phyloP scores from a whole-genome alignment of 805 yeast genomes.

The Kodamaea sagamina region DNA sequence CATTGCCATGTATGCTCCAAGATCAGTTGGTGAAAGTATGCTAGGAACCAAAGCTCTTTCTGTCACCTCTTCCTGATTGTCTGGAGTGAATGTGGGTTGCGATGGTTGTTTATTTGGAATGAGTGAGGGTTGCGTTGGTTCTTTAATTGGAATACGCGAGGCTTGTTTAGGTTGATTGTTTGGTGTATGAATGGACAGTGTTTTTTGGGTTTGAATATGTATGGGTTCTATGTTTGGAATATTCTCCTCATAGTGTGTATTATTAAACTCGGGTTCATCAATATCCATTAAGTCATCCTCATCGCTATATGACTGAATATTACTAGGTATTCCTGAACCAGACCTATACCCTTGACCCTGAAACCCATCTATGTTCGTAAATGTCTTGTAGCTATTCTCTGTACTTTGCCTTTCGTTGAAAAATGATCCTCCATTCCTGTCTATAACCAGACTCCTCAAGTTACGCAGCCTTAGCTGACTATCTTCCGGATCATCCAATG shows the following conservation, averaged over 20 bases:
- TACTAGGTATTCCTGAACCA: neutral
- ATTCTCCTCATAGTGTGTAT: neutral
- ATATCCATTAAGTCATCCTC: constrained; percentile 22
- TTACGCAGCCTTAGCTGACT: constrained; percentile 1
- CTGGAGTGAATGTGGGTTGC: neutral
- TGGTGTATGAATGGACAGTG: too few species aligned
- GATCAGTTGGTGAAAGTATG: constrained; percentile 39
- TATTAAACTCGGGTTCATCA: constrained; percentile 14
- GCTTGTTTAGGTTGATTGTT: too few species aligned
- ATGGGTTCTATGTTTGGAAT: too few species aligned
- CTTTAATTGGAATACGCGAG: too few species aligned
- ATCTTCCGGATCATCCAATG: constrained; percentile 22
- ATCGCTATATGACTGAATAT: constrained; percentile 1
- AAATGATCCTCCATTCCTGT: constrained; percentile 3
- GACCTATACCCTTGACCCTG: too few species aligned
- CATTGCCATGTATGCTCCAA: constrained; percentile 44
- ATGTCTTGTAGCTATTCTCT: too few species aligned
- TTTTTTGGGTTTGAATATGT: too few species aligned
- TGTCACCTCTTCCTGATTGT: neutral
- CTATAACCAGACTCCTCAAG: neutral
- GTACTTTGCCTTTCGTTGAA: too few species aligned
- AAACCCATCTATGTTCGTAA: too few species aligned
- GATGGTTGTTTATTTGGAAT: neutral
- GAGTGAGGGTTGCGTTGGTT: too few species aligned
- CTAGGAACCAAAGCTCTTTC: constrained; percentile 11